Conservation (phyloP, 305 asterid genomes). For the Fraxinus sp. region DNA sequence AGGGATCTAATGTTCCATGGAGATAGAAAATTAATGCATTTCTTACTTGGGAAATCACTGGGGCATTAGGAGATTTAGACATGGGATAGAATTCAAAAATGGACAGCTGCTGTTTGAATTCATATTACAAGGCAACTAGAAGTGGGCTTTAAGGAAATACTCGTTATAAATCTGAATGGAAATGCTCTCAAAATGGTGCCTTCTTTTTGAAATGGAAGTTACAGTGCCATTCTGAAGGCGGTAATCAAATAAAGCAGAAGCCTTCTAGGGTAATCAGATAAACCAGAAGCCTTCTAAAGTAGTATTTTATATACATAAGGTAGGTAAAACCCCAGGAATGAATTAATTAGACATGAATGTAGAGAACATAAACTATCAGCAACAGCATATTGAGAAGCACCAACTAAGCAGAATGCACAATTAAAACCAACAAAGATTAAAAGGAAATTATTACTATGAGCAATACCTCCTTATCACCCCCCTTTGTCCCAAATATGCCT, state of each 20-base stretch:
- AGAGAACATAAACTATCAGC: constrained; percentile 7
- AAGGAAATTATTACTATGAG: neutral
- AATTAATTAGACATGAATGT: constrained; percentile 11
- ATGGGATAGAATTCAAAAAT: constrained; percentile 3
- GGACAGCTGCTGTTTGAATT: constrained; percentile 2
- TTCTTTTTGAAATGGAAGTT: neutral
- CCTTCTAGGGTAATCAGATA: too few species aligned
- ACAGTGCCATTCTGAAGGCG: neutral
- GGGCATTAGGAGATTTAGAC: constrained; percentile 3
- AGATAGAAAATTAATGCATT: constrained; percentile 10
- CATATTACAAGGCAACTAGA: neutral
- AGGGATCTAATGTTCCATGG: neutral
- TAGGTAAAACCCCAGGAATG: neutral
- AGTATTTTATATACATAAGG: constrained; percentile 2
- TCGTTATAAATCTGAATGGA: neutral
- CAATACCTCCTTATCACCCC: constrained; percentile 97
- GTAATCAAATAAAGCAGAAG: neutral
- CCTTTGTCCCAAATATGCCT: constrained; percentile 94
- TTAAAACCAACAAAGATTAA: neutral
- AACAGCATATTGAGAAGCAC: constrained; percentile 16
- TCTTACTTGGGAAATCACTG: neutral
- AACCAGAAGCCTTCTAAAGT: neutral
- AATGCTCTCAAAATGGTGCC: neutral
- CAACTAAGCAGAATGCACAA: constrained; percentile 4
- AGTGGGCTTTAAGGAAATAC: neutral